A percentile compares a stretch with the other conserved stretches of the same genome.
phyloP scores from a whole-genome alignment of 164 flowering plant genomes.

The Taxillus chinensis region DNA sequence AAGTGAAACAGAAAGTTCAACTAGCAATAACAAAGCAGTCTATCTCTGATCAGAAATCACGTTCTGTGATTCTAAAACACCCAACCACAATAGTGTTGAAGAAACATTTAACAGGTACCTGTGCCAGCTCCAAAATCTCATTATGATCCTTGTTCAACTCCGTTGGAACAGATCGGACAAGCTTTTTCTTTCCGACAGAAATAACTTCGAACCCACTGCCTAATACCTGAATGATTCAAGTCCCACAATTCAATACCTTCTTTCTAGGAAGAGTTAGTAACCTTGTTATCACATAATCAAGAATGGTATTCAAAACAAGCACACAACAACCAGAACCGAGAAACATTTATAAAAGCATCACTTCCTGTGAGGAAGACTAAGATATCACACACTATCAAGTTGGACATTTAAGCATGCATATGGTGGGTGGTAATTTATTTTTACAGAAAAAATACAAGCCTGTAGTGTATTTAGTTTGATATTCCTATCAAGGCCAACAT shows the following conservation, averaged over 20 bases:
- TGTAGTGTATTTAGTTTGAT: too few species aligned
- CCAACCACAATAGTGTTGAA: not conserved
- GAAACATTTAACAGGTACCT: slow-evolving; percentile 32
- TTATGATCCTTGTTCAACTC: slow-evolving; percentile 97
- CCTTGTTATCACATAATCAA: too few species aligned
- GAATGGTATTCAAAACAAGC: not conserved
- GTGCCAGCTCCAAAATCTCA: slow-evolving; percentile 90
- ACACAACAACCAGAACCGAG: not conserved
- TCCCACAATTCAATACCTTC: not conserved
- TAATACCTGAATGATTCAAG: slow-evolving; percentile 40
- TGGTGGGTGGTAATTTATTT: too few species aligned
- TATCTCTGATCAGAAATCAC: too few species aligned
- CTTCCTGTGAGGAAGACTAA: too few species aligned
- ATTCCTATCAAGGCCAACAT: too few species aligned
- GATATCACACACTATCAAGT: too few species aligned
- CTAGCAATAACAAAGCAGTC: too few species aligned
- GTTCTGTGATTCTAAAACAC: too few species aligned
- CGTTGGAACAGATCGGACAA: slow-evolving; percentile 92
- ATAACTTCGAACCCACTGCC: slow-evolving; percentile 96
- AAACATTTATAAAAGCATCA: too few species aligned
- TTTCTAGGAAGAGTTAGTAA: not conserved
- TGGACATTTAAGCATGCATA: too few species aligned
- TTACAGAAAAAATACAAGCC: too few species aligned
- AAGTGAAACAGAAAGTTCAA: not conserved
- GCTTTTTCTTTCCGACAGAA: slow-evolving; percentile 82